Conservation (phyloP, 441 rosid species). For the Aquilaria agallochum region DNA sequence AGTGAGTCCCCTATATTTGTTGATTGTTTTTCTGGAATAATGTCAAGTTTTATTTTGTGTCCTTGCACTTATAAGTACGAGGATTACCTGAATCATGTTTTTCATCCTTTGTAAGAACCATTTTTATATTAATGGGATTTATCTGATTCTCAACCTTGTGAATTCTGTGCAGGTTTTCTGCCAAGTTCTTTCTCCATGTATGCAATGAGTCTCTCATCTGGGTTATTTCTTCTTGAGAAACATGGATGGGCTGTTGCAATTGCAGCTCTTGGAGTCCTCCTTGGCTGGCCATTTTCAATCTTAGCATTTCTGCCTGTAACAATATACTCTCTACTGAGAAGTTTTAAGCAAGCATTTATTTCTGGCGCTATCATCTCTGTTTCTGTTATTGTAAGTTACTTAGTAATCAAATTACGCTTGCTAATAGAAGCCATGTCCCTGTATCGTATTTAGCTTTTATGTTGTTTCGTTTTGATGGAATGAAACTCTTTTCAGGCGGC, state of each 20-base stretch:
- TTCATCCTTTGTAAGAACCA: neutral
- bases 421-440: constrained; percentile 2
- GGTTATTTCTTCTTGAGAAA: constrained; percentile 81
- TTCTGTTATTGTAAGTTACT: constrained; percentile 48
- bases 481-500: constrained; percentile 51
- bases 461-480: constrained; percentile 8
- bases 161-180: constrained; percentile 60
- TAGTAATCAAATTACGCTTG: neutral
- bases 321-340: constrained; percentile 53
- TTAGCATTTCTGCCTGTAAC: constrained; percentile 84
- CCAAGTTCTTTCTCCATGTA: constrained; percentile 99
- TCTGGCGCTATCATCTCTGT: constrained; percentile 63
- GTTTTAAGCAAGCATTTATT: constrained; percentile 60
- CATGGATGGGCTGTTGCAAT: constrained; percentile 65
- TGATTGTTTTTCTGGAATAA: constrained; percentile 7
- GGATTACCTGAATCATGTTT: constrained; percentile 3
- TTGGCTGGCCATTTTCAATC: constrained; percentile 96
- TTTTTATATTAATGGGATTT: neutral
- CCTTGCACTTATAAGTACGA: constrained; percentile 1
- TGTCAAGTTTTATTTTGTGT: too few species aligned
- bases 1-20: constrained; percentile 45
- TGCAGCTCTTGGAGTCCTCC: constrained; percentile 71
- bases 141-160: neutral
- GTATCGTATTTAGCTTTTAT: constrained; percentile 5
- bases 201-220: constrained; percentile 91